Percentiles rank a stretch among this genome's conserved stretches.
These are phyloP conservation scores for Lasiodiplodia citricola DNA, from an alignment of 2,329 filamentous ascomycete genomes.

Conservation along the genomic window DNA sequence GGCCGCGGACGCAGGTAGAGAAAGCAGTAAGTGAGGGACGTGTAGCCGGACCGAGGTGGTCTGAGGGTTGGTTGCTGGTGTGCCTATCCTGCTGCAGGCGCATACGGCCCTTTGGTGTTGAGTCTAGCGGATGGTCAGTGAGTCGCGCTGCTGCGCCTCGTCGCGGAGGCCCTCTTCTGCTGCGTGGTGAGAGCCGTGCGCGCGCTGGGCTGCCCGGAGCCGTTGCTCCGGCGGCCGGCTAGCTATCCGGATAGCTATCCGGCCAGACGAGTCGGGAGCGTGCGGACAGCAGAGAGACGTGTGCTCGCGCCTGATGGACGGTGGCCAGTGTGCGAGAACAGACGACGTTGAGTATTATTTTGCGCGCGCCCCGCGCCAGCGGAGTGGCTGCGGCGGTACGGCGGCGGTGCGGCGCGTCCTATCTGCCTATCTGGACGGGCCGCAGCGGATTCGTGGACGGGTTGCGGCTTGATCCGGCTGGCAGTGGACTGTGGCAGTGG, in stretches of 20 bases:
- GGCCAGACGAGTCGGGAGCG: conserved; percentile 10
- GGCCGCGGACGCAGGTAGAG: neutral
- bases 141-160: conserved; percentile 18
- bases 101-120: conserved; percentile 14
- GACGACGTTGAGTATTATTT: neutral
- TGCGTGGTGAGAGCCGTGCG: neutral
- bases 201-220: neutral
- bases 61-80: conserved; percentile 11
- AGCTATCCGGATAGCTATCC: conserved; percentile 25
- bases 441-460: neutral
- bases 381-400: conserved; percentile 16
- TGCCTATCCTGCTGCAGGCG: conserved; percentile 10
- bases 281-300: neutral
- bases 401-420: conserved; percentile 16
- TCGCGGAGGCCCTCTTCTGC: conserved; percentile 4
- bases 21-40: conserved; percentile 9
- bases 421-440: conserved; percentile 19
- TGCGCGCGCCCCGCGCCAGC: neutral
- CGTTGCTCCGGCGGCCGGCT: conserved; percentile 19
- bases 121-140: conserved; percentile 18
- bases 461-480: conserved; percentile 13
- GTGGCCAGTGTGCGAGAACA: conserved; percentile 19
- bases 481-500: neutral
- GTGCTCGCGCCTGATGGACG: conserved; percentile 15
- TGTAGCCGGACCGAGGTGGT: conserved; percentile 17